phyloP scores from a whole-genome alignment of 2,329 filamentous ascomycete genomes.

The Monosporascus cannonballus region DNA sequence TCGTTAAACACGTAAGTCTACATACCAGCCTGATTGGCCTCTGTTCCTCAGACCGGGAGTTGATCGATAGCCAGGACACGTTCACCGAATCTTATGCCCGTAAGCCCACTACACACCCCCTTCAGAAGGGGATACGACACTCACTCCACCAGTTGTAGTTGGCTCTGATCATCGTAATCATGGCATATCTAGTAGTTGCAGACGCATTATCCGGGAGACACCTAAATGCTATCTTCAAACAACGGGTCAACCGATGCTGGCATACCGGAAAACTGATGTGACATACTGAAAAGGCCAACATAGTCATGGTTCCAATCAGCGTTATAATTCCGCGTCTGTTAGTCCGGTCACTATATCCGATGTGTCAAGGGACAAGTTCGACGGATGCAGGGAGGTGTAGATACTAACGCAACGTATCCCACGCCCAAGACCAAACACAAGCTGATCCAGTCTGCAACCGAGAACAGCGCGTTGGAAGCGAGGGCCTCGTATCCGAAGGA shows the following conservation, averaged over 20 bases:
- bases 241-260: neutral
- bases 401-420: conserved; percentile 1
- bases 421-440: neutral
- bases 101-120: neutral
- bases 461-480: neutral
- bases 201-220: neutral
- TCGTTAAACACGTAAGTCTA: too few relatives aligned
- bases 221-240: neutral
- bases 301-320: neutral
- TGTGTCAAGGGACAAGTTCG: neutral
- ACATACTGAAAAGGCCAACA: neutral
- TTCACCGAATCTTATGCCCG: neutral
- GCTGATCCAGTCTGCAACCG: neutral
- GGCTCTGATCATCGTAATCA: neutral
- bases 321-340: neutral
- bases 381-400: neutral
- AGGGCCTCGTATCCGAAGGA: conserved; percentile 1
- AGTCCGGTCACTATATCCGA: neutral
- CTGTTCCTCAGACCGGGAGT: neutral
- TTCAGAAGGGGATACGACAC: neutral
- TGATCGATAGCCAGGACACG: conserved; percentile 1
- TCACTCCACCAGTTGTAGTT: conserved; percentile 1
- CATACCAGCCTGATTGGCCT: conserved; percentile 1
- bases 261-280: neutral
- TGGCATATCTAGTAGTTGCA: neutral